Conservation (phyloP, 2,329 filamentous ascomycete species). For the Tolypocladium tropicale region DNA sequence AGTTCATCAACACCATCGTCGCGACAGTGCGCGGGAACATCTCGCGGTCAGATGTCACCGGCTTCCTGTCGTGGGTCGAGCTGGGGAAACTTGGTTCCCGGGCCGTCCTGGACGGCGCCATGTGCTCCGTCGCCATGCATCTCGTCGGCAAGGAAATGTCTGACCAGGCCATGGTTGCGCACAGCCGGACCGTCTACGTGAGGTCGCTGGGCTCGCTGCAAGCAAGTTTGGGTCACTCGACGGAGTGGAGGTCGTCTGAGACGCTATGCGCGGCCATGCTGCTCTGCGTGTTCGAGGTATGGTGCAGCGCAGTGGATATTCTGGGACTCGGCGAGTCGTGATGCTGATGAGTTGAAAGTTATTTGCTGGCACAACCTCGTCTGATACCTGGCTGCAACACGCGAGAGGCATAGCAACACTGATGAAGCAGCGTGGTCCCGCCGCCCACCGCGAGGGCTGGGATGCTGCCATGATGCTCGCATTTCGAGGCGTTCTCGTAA, state of each 20-base stretch:
- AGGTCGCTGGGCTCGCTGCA: constrained; percentile 24
- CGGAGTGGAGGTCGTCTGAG: constrained; percentile 27
- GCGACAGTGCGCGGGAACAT: constrained; percentile 10
- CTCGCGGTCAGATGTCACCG: constrained; percentile 8
- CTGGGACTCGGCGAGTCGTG: not conserved
- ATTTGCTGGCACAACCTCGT: constrained; percentile 28
- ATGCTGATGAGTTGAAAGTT: constrained; percentile 17
- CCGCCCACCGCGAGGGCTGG: constrained; percentile 21
- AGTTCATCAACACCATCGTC: constrained; percentile 21
- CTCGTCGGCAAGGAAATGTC: constrained; percentile 23
- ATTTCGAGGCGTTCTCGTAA: constrained; percentile 23
- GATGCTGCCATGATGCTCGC: constrained; percentile 27
- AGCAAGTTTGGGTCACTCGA: constrained; percentile 22
- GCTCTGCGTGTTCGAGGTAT: constrained; percentile 28
- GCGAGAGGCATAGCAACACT: constrained; percentile 25
- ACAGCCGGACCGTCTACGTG: constrained; percentile 27
- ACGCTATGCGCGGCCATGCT: constrained; percentile 31
- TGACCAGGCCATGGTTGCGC: constrained; percentile 17
- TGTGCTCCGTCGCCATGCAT: constrained; percentile 26
- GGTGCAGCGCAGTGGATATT: not conserved
- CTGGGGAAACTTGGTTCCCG: constrained; percentile 21
- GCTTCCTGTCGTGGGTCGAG: constrained; percentile 15
- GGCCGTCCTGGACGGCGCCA: constrained; percentile 25
- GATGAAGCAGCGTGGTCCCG: constrained; percentile 27
- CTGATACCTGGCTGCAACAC: constrained; percentile 28